Conservation (phyloP, 2,329 filamentous ascomycete species). For the Paecilomyces fulvus region DNA sequence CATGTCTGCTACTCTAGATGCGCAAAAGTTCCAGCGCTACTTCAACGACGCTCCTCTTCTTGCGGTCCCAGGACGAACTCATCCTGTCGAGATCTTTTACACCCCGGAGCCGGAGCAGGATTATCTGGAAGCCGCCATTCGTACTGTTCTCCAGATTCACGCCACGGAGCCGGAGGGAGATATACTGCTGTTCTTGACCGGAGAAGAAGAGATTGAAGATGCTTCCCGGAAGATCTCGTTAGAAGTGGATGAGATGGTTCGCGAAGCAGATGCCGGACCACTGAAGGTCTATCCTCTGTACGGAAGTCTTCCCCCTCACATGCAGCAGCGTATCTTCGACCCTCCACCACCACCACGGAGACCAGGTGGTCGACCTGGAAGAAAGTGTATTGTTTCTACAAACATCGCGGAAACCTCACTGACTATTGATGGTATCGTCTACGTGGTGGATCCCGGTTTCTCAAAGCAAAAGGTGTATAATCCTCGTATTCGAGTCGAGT, state of each 20-base stretch:
- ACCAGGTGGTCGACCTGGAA: conserved; percentile 73
- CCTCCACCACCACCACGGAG: conserved; percentile 66
- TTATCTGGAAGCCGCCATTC: conserved; percentile 89
- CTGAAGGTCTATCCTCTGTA: conserved; percentile 89
- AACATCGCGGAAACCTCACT: conserved; percentile 97
- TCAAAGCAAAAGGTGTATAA: conserved; percentile 99
- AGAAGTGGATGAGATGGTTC: conserved; percentile 82
- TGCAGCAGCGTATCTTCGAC: conserved; percentile 94
- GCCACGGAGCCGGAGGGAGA: conserved; percentile 87
- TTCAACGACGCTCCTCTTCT: conserved; percentile 91
- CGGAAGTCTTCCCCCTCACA: conserved; percentile 80
- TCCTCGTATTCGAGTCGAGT: conserved; percentile 90
- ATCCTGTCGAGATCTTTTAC: conserved; percentile 97
- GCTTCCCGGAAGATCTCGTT: conserved; percentile 84
- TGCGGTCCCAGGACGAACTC: conserved; percentile 87
- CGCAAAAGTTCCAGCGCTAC: conserved; percentile 95
- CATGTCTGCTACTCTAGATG: conserved; percentile 96
- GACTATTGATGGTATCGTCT: conserved; percentile 98
- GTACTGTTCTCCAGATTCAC: conserved; percentile 95
- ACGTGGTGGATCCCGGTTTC: conserved; percentile 98
- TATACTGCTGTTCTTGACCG: conserved; percentile 87
- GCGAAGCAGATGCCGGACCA: conserved; percentile 85
- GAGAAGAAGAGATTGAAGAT: conserved; percentile 98
- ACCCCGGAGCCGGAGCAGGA: conserved; percentile 93
- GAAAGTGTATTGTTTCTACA: conserved; percentile 89